Evolutionary conservation across 768 basidiomycete genomes (phyloP).

Genomic region (Xerocomellus chrysenteron): DNA sequence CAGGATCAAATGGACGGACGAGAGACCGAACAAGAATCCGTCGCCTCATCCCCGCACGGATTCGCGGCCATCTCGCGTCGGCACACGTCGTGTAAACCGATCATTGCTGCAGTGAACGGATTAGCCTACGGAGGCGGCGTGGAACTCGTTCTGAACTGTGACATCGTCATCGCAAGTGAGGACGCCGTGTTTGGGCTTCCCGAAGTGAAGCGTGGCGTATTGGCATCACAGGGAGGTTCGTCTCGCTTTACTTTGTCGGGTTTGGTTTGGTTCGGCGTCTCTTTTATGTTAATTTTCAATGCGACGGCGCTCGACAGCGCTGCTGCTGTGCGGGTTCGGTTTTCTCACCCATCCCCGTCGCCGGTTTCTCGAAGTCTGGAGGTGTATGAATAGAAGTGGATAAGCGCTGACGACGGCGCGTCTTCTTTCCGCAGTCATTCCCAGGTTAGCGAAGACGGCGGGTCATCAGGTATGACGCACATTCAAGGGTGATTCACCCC

Average conservation of each 20-base stretch:
- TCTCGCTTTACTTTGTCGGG: conserved; percentile 2
- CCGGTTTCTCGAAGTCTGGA: not conserved
- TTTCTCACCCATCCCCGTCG: conserved; percentile 2
- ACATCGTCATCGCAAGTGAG: conserved; percentile 67
- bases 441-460: conserved; percentile 58
- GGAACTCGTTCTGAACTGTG: conserved; percentile 73
- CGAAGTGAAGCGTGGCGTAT: conserved; percentile 76
- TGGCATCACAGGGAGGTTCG: conserved; percentile 70
- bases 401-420: conserved; percentile 10
- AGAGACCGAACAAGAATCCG: conserved; percentile 43
- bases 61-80: conserved; percentile 76
- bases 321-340: not conserved
- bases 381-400: conserved; percentile 3
- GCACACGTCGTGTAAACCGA: conserved; percentile 59
- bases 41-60: conserved; percentile 47
- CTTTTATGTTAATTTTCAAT: not conserved
- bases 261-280: not conserved
- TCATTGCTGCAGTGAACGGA: conserved; percentile 82
- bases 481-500: conserved; percentile 5
- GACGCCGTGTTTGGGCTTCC: conserved; percentile 72
- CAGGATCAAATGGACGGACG: conserved; percentile 45
- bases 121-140: conserved; percentile 66
- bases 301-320: not conserved
- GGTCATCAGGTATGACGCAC: conserved; percentile 68
- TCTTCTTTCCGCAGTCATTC: conserved; percentile 50